These are phyloP conservation scores for Stephania cephalantha DNA, from an alignment of 164 flowering plant species.

Conservation along the genomic window DNA sequence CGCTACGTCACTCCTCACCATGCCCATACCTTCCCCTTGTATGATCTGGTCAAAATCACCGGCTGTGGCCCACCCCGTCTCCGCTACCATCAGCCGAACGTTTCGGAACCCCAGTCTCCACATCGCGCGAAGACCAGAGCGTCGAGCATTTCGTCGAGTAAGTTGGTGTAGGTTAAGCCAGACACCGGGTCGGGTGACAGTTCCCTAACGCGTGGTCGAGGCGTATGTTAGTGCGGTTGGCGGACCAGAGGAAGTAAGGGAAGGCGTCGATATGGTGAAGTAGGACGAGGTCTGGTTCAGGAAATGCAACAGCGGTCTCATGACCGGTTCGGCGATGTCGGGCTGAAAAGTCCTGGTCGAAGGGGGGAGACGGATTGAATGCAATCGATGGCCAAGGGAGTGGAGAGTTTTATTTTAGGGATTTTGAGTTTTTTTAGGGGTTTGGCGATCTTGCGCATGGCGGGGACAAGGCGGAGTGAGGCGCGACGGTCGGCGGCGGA, in stretches of 20 bases:
- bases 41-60: slow-evolving; percentile 77
- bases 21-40: too few species aligned
- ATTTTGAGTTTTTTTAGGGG: slow-evolving; percentile 39
- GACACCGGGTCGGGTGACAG: slow-evolving; percentile 46
- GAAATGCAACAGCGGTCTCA: slow-evolving; percentile 67
- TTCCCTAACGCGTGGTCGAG: slow-evolving; percentile 63
- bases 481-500: slow-evolving; percentile 10
- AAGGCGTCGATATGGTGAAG: slow-evolving; percentile 73
- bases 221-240: slow-evolving; percentile 30
- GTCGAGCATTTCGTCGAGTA: slow-evolving; percentile 82
- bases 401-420: slow-evolving; percentile 66
- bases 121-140: slow-evolving; percentile 66
- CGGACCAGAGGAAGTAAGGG: slow-evolving; percentile 75
- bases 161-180: slow-evolving; percentile 47
- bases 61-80: slow-evolving; percentile 90
- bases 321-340: slow-evolving; percentile 38
- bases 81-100: slow-evolving; percentile 51
- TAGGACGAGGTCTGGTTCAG: slow-evolving; percentile 64
- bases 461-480: slow-evolving; percentile 62
- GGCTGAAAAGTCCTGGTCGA: slow-evolving; percentile 69
- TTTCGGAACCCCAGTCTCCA: slow-evolving; percentile 44
- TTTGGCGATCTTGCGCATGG: slow-evolving; percentile 43
- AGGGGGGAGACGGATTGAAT: slow-evolving; percentile 71
- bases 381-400: slow-evolving; percentile 69
- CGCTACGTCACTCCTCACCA: too few species aligned